phyloP scores from a whole-genome alignment of 1,284 basidiomycete species.

The Marasmius oreades region DNA sequence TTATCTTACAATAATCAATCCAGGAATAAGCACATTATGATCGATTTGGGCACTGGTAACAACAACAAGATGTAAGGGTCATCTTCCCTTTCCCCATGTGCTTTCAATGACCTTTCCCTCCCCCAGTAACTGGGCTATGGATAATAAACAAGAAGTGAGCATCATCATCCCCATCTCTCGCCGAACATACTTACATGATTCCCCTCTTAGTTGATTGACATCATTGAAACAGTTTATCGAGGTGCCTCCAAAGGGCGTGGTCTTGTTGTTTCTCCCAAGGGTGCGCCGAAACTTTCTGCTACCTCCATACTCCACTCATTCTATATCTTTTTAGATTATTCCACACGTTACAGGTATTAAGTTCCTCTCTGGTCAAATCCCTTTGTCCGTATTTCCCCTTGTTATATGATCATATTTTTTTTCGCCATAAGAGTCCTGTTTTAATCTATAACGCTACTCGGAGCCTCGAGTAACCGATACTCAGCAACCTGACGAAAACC shows the following conservation, averaged over 20 bases:
- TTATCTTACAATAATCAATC: slow-evolving; percentile 5
- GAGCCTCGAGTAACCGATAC: too few relatives aligned
- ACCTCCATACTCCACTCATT: not conserved
- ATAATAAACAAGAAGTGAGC: slow-evolving; percentile 91
- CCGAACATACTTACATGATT: slow-evolving; percentile 6
- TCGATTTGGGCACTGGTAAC: slow-evolving; percentile 98
- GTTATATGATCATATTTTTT: not conserved
- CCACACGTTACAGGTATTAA: slow-evolving; percentile 79
- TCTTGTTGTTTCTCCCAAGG: slow-evolving; percentile 96
- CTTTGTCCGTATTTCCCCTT: not conserved
- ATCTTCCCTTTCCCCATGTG: not conserved
- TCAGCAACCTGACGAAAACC: too few relatives aligned
- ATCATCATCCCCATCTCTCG: not conserved
- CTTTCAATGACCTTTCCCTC: slow-evolving; percentile 4
- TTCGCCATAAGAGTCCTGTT: too few relatives aligned
- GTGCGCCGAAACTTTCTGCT: slow-evolving; percentile 37
- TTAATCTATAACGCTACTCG: too few relatives aligned
- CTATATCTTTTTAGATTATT: slow-evolving; percentile 59
- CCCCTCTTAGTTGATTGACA: slow-evolving; percentile 81
- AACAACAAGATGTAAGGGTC: slow-evolving; percentile 95
- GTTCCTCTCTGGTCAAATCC: not conserved
- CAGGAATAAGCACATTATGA: slow-evolving; percentile 99
- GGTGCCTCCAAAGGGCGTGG: slow-evolving; percentile 97
- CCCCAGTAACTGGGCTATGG: slow-evolving; percentile 92
- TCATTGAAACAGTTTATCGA: slow-evolving; percentile 97